Evolutionary conservation across 2,329 filamentous ascomycete species (phyloP).

Genomic region (Aspergillus fischeri): DNA sequence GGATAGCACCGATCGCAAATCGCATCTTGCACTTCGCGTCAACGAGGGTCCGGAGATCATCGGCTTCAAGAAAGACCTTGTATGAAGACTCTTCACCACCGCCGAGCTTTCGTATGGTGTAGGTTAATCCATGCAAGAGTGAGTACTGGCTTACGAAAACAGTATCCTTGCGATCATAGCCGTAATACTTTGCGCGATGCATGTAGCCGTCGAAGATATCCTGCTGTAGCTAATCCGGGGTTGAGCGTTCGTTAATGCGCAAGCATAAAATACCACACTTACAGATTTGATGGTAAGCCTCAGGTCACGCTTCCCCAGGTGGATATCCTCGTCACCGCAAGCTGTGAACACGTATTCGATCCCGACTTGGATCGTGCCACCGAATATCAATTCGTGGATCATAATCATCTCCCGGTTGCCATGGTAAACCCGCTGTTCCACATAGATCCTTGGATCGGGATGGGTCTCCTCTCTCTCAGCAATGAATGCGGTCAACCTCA

Average conservation of each 20-base stretch:
- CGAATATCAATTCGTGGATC: constrained; percentile 13
- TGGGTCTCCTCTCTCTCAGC: constrained; percentile 3
- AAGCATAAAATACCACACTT: background rate
- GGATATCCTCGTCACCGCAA: constrained; percentile 12
- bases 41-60: too few species aligned
- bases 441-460: constrained; percentile 11
- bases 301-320: constrained; percentile 10
- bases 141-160: background rate
- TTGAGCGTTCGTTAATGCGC: too few species aligned
- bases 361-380: constrained; percentile 7
- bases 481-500: constrained; percentile 9
- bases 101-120: background rate
- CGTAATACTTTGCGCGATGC: constrained; percentile 13
- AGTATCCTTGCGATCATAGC: constrained; percentile 10
- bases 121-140: background rate
- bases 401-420: constrained; percentile 5
- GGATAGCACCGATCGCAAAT: background rate
- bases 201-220: constrained; percentile 8
- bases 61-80: too few species aligned
- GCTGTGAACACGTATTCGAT: constrained; percentile 13
- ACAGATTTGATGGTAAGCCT: constrained; percentile 12
- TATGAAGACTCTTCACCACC: too few species aligned
- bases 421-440: constrained; percentile 13
- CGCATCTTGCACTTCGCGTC: too few species aligned
- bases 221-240: constrained; percentile 7